Evolutionary conservation across 305 asterid genomes (phyloP).

Genomic region (Rubia occidens): DNA sequence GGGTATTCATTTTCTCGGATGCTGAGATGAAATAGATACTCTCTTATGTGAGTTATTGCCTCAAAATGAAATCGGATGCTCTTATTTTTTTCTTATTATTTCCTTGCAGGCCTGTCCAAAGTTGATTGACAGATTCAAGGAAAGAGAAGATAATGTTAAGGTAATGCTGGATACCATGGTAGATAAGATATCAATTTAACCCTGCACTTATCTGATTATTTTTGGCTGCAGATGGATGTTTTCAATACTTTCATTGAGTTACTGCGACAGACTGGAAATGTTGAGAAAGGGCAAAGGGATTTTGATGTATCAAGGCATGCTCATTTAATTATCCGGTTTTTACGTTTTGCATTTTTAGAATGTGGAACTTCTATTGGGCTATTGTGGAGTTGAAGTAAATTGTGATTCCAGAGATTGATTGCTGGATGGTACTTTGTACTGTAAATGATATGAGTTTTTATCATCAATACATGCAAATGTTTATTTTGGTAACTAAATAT

Average conservation of each 20-base stretch:
- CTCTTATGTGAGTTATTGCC: not conserved
- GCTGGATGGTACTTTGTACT: slow-evolving; percentile 1
- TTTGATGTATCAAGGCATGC: slow-evolving; percentile 81
- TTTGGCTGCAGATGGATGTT: slow-evolving; percentile 82
- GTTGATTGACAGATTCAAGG: slow-evolving; percentile 94
- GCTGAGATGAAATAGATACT: not conserved
- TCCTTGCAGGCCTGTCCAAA: slow-evolving; percentile 86
- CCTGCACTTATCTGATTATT: slow-evolving; percentile 17
- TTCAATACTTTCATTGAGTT: slow-evolving; percentile 90
- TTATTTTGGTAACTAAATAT: not conserved
- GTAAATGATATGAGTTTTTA: not conserved
- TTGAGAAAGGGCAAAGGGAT: slow-evolving; percentile 80
- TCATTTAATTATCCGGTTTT: slow-evolving; percentile 6
- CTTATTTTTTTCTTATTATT: not conserved
- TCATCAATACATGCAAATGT: not conserved
- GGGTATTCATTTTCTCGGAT: too few species aligned
- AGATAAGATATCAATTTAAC: slow-evolving; percentile 1
- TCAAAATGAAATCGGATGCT: not conserved
- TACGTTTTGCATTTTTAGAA: not conserved
- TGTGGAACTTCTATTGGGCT: not conserved
- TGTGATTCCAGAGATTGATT: not conserved
- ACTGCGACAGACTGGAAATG: slow-evolving; percentile 92
- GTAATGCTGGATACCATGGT: slow-evolving; percentile 27
- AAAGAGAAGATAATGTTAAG: slow-evolving; percentile 99
- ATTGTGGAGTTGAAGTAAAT: not conserved